Conservation (phyloP, 163 green algal genomes). For the Scenedesmus sp. region DNA sequence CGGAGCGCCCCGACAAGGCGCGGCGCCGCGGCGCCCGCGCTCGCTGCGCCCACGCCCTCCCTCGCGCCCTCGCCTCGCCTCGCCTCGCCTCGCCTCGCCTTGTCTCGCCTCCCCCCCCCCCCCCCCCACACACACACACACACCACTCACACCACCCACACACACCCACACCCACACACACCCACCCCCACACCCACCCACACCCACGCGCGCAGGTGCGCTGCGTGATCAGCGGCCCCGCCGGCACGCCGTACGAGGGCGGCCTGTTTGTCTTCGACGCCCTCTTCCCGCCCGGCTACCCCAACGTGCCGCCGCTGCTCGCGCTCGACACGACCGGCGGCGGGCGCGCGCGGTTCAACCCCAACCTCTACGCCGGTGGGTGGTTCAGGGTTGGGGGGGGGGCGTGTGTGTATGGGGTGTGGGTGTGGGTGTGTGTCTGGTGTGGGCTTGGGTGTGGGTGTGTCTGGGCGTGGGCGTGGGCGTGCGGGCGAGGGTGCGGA, state of each 20-base stretch:
- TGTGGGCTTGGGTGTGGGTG: not conserved
- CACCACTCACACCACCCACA: no score
- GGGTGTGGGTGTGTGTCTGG: not conserved
- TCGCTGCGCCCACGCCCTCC: no score
- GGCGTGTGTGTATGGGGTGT: not conserved
- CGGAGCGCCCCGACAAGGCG: slow-evolving; percentile 70
- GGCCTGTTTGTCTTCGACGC: slow-evolving; percentile 90
- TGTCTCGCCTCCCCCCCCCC: no score
- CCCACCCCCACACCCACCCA: not conserved
- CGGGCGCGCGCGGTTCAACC: slow-evolving; percentile 82
- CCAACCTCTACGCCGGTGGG: slow-evolving; percentile 88
- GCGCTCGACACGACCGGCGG: slow-evolving; percentile 80
- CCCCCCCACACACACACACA: no score
- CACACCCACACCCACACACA: no score
- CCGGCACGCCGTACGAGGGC: slow-evolving; percentile 79
- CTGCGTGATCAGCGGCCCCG: slow-evolving; percentile 73
- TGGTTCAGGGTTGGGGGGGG: no score
- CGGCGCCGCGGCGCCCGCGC: no score
- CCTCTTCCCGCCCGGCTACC: slow-evolving; percentile 84
- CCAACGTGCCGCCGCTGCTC: slow-evolving; percentile 72
- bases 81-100: no score
- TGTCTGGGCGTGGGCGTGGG: not conserved
- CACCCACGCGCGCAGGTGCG: slow-evolving; percentile 53
- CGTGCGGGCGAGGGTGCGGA: no score
- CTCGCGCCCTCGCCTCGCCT: no score